phyloP scores from a whole-genome alignment of 75 land plant genomes.

The Larix kaempferi region DNA sequence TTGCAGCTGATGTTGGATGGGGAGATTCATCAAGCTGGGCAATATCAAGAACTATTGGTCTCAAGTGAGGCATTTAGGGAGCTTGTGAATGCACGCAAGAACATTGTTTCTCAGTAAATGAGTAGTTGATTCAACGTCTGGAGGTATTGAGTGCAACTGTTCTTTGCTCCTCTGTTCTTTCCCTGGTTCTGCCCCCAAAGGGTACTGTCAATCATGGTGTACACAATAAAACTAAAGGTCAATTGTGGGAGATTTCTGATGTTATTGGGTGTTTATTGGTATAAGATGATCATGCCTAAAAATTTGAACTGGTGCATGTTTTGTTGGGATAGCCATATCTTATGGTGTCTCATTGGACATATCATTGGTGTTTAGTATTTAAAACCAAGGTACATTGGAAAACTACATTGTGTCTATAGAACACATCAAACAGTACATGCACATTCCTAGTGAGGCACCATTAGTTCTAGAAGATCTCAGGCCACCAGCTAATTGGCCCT shows the following conservation, averaged over 20 bases:
- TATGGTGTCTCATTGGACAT: constrained; percentile 44
- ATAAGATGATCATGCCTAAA: background rate
- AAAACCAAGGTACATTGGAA: constrained; percentile 37
- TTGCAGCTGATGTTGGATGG: no score
- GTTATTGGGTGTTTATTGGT: background rate
- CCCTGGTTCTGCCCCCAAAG: constrained; percentile 41
- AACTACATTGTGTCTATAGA: constrained; percentile 43
- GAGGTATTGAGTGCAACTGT: constrained; percentile 53
- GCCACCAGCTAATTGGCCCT: constrained; percentile 41
- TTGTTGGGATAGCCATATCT: constrained; percentile 35
- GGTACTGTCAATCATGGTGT: constrained; percentile 11
- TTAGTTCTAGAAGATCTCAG: constrained; percentile 17
- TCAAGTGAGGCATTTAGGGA: no score
- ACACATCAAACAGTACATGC: constrained; percentile 42
- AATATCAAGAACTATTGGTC: no score
- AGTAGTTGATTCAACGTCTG: constrained; percentile 72
- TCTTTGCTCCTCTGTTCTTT: constrained; percentile 50
- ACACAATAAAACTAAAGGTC: background rate
- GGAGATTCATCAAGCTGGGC: no score
- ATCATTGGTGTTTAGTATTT: constrained; percentile 23
- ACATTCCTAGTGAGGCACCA: constrained; percentile 34
- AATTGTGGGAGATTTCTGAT: background rate
- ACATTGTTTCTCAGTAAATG: constrained; percentile 54
- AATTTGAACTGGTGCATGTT: constrained; percentile 20
- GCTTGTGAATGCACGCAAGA: no score